phyloP scores from a whole-genome alignment of 2,329 filamentous ascomycete genomes.

The Cryoendolithus antarcticus region DNA sequence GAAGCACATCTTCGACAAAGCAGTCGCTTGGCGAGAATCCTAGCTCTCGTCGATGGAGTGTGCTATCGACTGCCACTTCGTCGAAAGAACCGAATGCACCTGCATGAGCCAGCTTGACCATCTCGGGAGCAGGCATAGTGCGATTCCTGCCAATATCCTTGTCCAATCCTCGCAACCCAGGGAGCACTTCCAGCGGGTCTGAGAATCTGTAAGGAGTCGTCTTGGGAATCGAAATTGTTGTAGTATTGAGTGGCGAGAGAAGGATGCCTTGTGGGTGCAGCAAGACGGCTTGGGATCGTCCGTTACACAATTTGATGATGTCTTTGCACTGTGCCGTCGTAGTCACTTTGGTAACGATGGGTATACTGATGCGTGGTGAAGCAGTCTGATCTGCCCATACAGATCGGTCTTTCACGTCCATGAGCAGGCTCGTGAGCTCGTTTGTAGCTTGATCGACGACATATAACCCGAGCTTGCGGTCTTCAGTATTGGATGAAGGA shows the following conservation, averaged over 20 bases:
- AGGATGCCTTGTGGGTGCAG: conserved; percentile 13
- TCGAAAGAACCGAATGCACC: conserved; percentile 14
- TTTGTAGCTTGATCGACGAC: conserved; percentile 14
- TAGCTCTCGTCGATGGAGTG: conserved; percentile 18
- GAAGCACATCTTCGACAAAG: conserved; percentile 13
- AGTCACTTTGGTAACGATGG: conserved; percentile 10
- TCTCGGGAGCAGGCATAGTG: conserved; percentile 8
- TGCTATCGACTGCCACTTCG: conserved; percentile 13
- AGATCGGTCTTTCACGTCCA: conserved; percentile 16
- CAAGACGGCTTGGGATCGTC: conserved; percentile 10
- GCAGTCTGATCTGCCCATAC: conserved; percentile 14
- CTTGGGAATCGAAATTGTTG: conserved; percentile 12
- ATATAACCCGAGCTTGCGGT: conserved; percentile 15
- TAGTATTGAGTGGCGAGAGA: conserved; percentile 12
- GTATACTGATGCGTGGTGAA: conserved; percentile 12
- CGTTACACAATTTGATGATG: conserved; percentile 13
- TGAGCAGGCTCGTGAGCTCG: conserved; percentile 11
- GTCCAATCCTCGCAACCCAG: not conserved
- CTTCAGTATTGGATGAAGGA: conserved; percentile 7
- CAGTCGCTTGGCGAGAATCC: conserved; percentile 14
- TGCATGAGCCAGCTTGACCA: conserved; percentile 9
- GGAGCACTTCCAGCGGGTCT: conserved; percentile 7
- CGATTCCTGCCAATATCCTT: conserved; percentile 19
- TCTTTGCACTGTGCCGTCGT: conserved; percentile 11
- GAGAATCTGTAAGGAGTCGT: conserved; percentile 14